Base-by-base conservation (phyloP, 805 yeast genomes). In the Wickerhamia fluorescens region DNA sequence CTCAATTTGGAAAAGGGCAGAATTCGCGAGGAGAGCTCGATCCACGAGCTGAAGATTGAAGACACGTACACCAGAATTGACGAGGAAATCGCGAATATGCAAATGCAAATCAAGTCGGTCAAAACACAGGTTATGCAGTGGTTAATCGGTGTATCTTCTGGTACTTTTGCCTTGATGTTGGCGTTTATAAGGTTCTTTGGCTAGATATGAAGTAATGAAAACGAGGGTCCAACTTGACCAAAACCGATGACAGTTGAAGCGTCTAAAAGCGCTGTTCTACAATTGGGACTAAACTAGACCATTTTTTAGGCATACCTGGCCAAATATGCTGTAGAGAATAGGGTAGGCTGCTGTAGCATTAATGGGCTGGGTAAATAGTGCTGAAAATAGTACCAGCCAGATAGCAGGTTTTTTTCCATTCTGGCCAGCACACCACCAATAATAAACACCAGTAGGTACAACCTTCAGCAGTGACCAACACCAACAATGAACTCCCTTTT, bases 111-210 rank as follows among this genome's bases (percentile, higher is more conserved):
- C 41, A 95, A 92, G 48, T 77, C 85, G 24, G 95, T 89, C 18
- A 92, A 92, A 61, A 85, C 95, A 2, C 96, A 92, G 53, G 96
- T 92, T 28, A 75, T 87, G 78, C 98, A 92, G 58, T 92, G 98
- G 98, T 70, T 92, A 39, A 86, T 92, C 45, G 97, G 97, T 66
- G 96, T 92, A 12, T 84, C 95, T 50, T 88, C 97, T 2, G 98
- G 97, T 81, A 84, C 96, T 1, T 85, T 89, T 58, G 97, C 97
- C 9, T 68, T 92, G 34, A 82, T 92, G 29, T 61, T 89, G 44
- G 96, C 97, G 1, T 92, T 92, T 53, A 84, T 88, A 28, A 71
- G 98, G 45, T 65, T 92, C 43, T 62, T 85, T 28, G 74, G 85
- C 7, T 83, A 35, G 35, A 5, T n/a, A 5, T 13, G 19, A n/a